Percentiles rank a stretch among this genome's conserved stretches.
Evolutionary conservation across 2,329 filamentous ascomycete species (phyloP).

Genomic region (Trichophyton mentagrophytes): DNA sequence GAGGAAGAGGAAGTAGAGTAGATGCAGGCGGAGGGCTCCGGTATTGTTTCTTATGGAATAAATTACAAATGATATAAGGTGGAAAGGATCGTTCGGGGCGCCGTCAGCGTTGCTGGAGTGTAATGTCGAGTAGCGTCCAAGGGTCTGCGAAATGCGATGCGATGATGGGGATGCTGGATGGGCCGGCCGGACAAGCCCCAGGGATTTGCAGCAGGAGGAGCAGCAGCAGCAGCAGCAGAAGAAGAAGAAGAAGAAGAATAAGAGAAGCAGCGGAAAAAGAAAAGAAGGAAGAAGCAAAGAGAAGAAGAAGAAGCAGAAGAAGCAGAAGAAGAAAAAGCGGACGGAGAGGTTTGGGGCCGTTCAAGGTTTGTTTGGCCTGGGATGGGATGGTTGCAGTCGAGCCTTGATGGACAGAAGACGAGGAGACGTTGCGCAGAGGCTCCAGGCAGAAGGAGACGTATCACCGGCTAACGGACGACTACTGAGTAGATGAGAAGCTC

Average conservation of each 20-base stretch:
- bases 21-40: neutral
- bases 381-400: neutral
- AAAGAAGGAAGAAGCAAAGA: conserved; percentile 42
- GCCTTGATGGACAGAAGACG: no score
- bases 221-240: neutral
- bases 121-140: neutral
- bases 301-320: neutral
- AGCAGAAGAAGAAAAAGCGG: neutral
- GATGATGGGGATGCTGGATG: neutral
- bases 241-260: no score
- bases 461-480: no score
- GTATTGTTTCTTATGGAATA: neutral
- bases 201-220: neutral
- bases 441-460: no score
- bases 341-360: neutral
- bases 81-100: neutral
- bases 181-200: neutral
- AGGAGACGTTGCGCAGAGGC: no score
- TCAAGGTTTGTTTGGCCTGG: neutral
- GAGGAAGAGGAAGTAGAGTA: neutral
- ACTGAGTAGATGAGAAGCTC: no score
- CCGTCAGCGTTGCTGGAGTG: neutral
- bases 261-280: conserved; percentile 49
- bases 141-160: neutral
- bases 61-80: neutral